These are phyloP conservation scores for Physcomitrellopsis africana DNA, from an alignment of 225 moss, liverwort and hornwort genomes.

Conservation along the genomic window DNA sequence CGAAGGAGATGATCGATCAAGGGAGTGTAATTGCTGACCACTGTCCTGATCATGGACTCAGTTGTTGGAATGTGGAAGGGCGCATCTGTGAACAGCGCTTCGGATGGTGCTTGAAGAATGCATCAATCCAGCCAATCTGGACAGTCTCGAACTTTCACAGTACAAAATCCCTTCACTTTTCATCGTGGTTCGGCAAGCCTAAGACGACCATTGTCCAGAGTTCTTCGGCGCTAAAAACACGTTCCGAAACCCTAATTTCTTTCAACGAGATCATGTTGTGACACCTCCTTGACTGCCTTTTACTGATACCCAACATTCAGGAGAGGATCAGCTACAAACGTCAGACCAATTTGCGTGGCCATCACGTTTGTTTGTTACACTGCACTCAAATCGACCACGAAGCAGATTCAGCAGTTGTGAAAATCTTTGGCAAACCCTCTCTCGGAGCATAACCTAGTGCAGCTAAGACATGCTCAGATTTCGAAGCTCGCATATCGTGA, in stretches of 20 bases:
- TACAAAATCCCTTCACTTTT: too few species aligned
- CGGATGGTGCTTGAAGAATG: too few species aligned
- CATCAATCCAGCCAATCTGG: too few species aligned
- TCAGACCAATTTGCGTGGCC: background rate
- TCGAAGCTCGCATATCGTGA: background rate
- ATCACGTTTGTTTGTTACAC: background rate
- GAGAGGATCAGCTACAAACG: background rate
- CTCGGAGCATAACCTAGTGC: background rate
- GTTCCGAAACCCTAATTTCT: constrained; percentile 18
- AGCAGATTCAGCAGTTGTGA: constrained; percentile 1
- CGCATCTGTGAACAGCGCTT: too few species aligned
- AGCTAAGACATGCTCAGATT: background rate
- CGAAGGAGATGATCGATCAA: too few species aligned
- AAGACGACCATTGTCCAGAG: too few species aligned
- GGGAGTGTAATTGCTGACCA: too few species aligned
- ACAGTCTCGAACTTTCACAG: too few species aligned
- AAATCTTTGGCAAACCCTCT: background rate
- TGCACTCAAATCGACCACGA: background rate
- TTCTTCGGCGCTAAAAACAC: background rate
- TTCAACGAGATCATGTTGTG: background rate
- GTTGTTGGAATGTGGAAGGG: too few species aligned
- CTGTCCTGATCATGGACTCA: too few species aligned
- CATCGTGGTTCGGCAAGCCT: too few species aligned
- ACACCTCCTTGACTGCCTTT: background rate
- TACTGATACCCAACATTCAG: background rate